Base-by-base conservation (phyloP, 495 filamentous ascomycete species). In the Neurospora sublineolata region DNA sequence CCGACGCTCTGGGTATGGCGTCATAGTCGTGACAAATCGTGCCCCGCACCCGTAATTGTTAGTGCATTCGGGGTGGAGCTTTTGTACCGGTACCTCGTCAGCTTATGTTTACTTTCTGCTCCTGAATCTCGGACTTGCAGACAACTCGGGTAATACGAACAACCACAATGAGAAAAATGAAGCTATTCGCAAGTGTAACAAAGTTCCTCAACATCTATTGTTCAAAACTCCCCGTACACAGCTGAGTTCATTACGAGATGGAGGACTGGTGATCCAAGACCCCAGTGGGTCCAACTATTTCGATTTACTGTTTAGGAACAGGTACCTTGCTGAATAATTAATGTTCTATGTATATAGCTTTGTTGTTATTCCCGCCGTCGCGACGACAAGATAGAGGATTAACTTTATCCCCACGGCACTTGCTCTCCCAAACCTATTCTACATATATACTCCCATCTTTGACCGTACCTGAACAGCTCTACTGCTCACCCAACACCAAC, bases 11-110 rank as follows among this genome's bases (percentile, higher is more conserved):
- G 39, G 39, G 38, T 37, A 78, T 78, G 75, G 72, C 74, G 77
- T 74, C 77, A 77, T 77, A 71, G 67, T 12, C 27, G 9, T n/a
- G 27, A 27, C 44, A 37, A 44, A 74, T 77, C 68, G 72, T 72
- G 72, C 75, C 74, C 75, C 76, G 37, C 72, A 40, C 11, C 42
- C 23, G 3, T 67, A 12, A 5, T 27, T 37, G 23, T 36, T 40
- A 68, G 40, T 72, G 73, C 68, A n/a, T n/a, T n/a, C n/a, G 73
- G 73, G 73, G 73, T 72, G n/a, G 27, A 58, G 18, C 38, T 14
- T 14, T 16, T 64, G 52, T 64, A 60, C 52, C 27, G 52, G 14
- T 64, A 64, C 52, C 23, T 64, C 52, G 27, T 33, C 52, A 30
- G 27, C 52, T 33, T 18, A 6, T 64, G 27, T 64, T 64, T 64